Conservation (phyloP, 2,329 filamentous ascomycete species). For the Xylariales sp. region DNA sequence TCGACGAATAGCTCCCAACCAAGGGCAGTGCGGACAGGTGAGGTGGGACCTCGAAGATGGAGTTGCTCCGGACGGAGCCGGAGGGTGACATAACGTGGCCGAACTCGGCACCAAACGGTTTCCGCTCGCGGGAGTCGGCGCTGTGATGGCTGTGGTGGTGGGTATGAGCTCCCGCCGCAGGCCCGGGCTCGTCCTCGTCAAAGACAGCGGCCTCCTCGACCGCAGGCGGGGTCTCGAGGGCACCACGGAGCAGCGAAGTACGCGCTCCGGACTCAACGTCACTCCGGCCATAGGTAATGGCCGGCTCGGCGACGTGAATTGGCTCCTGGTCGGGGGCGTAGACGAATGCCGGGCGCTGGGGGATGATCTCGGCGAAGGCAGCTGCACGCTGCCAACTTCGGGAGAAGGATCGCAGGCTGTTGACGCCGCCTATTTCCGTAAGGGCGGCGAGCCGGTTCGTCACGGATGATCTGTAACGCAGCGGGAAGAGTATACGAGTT, state of each 20-base stretch:
- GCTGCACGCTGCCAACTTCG: constrained; percentile 89
- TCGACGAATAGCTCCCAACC: constrained; percentile 65
- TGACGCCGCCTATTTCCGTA: constrained; percentile 78
- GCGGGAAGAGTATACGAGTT: too few species aligned
- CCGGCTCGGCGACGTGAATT: constrained; percentile 27
- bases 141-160: constrained; percentile 14
- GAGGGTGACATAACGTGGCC: constrained; percentile 21
- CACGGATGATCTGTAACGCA: constrained; percentile 57
- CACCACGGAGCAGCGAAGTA: constrained; percentile 46
- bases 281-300: constrained; percentile 36
- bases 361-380: constrained; percentile 81
- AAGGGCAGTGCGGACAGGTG: constrained; percentile 65
- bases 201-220: constrained; percentile 19
- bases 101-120: constrained; percentile 42
- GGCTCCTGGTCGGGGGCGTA: constrained; percentile 53
- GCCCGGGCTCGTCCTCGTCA: constrained; percentile 21
- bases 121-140: too few species aligned
- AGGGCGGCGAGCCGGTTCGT: constrained; percentile 52
- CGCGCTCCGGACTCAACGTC: constrained; percentile 33
- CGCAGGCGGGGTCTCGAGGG: constrained; percentile 37
- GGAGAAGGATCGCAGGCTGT: constrained; percentile 91
- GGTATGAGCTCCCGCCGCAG: constrained; percentile 11
- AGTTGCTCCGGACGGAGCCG: constrained; percentile 30
- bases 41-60: constrained; percentile 55
- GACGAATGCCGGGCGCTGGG: constrained; percentile 71